phyloP scores from a whole-genome alignment of 2,329 filamentous ascomycete species.

The Sporothrix humicola region DNA sequence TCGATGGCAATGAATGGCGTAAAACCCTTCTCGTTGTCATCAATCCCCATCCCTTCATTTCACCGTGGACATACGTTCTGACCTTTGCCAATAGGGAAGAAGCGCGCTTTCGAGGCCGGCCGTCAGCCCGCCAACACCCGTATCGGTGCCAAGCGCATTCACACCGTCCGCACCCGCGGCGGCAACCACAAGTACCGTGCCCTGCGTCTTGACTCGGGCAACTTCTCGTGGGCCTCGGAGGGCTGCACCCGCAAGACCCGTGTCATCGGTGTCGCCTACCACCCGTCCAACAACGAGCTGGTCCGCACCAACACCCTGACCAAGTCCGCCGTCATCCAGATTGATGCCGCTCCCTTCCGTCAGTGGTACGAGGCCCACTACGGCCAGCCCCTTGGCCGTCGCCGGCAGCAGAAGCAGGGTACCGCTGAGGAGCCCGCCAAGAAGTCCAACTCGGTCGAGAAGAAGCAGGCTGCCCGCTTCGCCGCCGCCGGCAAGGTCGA shows the following conservation, averaged over 20 bases:
- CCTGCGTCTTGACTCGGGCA: slow-evolving; percentile 96
- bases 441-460: slow-evolving; percentile 95
- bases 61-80: slow-evolving; percentile 69
- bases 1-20: background rate
- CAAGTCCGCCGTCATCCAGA: slow-evolving; percentile 97
- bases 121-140: slow-evolving; percentile 99
- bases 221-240: slow-evolving; percentile 99
- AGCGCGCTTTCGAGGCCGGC: slow-evolving; percentile 98
- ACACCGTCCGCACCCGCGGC: slow-evolving; percentile 57
- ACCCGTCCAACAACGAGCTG: slow-evolving; percentile 99
- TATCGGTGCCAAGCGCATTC: slow-evolving; percentile 72
- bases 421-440: slow-evolving; percentile 71
- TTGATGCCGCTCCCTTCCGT: slow-evolving; percentile 98
- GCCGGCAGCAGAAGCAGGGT: slow-evolving; percentile 83
- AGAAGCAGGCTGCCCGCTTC: slow-evolving; percentile 92
- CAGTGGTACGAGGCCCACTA: slow-evolving; percentile 99
- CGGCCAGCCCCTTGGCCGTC: slow-evolving; percentile 85
- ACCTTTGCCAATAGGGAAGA: slow-evolving; percentile 82
- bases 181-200: slow-evolving; percentile 99
- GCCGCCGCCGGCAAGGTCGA: slow-evolving; percentile 91
- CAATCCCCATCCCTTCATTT: slow-evolving; percentile 27
- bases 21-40: background rate
- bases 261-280: slow-evolving; percentile 97
- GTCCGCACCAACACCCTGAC: slow-evolving; percentile 99
- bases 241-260: slow-evolving; percentile 98